These are phyloP conservation scores for Beauveria sp. DNA, from an alignment of 2,329 filamentous ascomycete species.

Conservation along the genomic window DNA sequence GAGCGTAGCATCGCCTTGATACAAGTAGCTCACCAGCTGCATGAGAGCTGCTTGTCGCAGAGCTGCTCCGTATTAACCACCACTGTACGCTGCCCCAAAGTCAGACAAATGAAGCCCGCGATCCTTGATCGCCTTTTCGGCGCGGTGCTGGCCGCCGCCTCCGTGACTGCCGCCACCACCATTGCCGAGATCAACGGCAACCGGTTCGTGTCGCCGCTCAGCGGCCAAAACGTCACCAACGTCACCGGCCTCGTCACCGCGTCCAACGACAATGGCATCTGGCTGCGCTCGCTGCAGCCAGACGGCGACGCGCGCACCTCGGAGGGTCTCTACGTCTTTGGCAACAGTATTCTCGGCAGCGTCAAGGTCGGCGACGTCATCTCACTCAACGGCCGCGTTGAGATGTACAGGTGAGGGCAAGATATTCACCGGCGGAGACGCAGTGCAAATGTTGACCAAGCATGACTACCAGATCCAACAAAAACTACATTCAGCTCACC, in stretches of 20 bases:
- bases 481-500: slow-evolving; percentile 54
- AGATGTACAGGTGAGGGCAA: slow-evolving; percentile 42
- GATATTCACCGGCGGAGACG: neutral
- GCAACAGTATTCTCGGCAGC: slow-evolving; percentile 40
- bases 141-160: slow-evolving; percentile 21
- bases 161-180: slow-evolving; percentile 32
- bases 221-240: slow-evolving; percentile 46
- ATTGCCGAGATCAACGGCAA: slow-evolving; percentile 61
- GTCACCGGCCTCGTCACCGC: slow-evolving; percentile 59
- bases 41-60: too few relatives aligned
- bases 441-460: neutral
- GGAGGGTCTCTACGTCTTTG: slow-evolving; percentile 59
- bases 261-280: slow-evolving; percentile 54
- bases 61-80: too few relatives aligned
- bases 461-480: slow-evolving; percentile 33
- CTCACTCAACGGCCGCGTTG: slow-evolving; percentile 50
- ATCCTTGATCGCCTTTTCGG: slow-evolving; percentile 13
- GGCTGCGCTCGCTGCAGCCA: slow-evolving; percentile 51
- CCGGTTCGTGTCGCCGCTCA: slow-evolving; percentile 54
- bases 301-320: slow-evolving; percentile 51
- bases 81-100: too few relatives aligned
- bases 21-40: neutral
- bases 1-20: neutral
- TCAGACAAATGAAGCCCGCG: slow-evolving; percentile 22
- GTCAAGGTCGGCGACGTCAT: slow-evolving; percentile 56